Base-by-base conservation (phyloP, 2,329 filamentous ascomycete species). In the Venturia aucupariae region DNA sequence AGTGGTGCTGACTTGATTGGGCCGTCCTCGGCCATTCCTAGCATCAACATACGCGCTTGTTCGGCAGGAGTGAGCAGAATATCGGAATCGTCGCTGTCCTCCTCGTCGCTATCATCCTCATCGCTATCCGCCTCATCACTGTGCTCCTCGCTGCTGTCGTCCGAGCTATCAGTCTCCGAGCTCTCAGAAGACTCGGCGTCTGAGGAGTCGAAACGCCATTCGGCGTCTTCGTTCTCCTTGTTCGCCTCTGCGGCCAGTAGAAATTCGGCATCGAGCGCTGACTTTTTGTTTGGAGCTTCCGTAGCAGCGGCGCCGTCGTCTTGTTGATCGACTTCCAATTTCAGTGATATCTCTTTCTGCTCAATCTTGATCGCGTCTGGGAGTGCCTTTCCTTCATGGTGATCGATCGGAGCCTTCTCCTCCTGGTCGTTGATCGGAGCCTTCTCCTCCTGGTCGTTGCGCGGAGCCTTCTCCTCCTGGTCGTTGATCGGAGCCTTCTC, bases 31-130 rank as follows among this genome's bases (percentile, higher is more conserved):
- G 32, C 39, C 38, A 39, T 46, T 19, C 85, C 89, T 67, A 88
- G 84, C 90, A 97, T 95, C 27, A 97, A 79, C 60, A 96, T 86
- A 41, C 88, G 87, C 0, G 90, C 91, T 65, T 90, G 88, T 73
- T 96, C 92, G 70, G 92, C 90, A 2, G 92, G 84, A 63, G 87
- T 87, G 1, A 97, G 80, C 51, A 92, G 81, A 63, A 89, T 84
- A 70, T 91, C 91, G 38, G 84, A 84, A 66, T 81, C 81, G 42
- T 81, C 80, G 17, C 70, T 72, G 62, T 70, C 72, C 38, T 77
- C 78, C n/a, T 78, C 79, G 63, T 67, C 68, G 32, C 35, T 38
- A 11, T 38, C 35, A 11, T 38, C 35, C 35, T 38, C 35, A 7
- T 38, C 35, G 11, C 35, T 38, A 11, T 35, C 32, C n/a, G n/a